Evolutionary conservation across 805 yeast genomes (phyloP).

Genomic region (Candida nanaspora): DNA sequence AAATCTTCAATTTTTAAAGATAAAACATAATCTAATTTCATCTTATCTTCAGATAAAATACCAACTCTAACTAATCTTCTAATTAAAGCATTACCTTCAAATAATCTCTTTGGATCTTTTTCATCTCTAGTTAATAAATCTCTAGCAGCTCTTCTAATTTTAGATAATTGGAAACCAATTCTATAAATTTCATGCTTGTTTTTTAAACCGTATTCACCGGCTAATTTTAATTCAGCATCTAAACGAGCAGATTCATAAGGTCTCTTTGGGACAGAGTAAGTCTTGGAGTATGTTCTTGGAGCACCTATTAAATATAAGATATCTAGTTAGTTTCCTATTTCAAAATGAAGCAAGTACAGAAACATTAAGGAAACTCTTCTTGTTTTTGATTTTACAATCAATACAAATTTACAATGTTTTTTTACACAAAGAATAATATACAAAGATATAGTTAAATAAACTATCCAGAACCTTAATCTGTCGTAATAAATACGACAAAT

Average conservation of each 20-base stretch:
- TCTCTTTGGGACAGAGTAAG: slow-evolving; percentile 99
- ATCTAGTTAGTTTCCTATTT: slow-evolving; percentile 5
- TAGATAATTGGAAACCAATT: slow-evolving; percentile 98
- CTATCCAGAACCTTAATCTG: too few species aligned
- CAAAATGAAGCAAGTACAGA: too few species aligned
- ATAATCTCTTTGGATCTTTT: slow-evolving; percentile 99
- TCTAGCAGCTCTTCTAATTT: slow-evolving; percentile 99
- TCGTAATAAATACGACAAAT: too few species aligned
- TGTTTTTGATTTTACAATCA: neutral
- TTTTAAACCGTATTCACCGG: slow-evolving; percentile 99
- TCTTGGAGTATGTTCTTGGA: slow-evolving; percentile 99
- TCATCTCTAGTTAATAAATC: slow-evolving; percentile 99
- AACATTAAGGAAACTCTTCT: neutral
- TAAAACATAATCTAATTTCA: slow-evolving; percentile 99
- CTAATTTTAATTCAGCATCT: slow-evolving; percentile 98
- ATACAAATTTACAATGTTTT: neutral
- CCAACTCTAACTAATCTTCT: slow-evolving; percentile 99
- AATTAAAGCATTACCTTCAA: slow-evolving; percentile 99
- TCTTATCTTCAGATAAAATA: slow-evolving; percentile 97
- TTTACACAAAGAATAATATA: too few species aligned
- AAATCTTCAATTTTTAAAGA: slow-evolving; percentile 98
- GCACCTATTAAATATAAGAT: slow-evolving; percentile 52
- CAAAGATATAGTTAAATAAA: too few species aligned
- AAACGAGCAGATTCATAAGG: slow-evolving; percentile 99
- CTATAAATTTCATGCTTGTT: slow-evolving; percentile 99